phyloP scores from a whole-genome alignment of 306 rosid species.

The Malus fusca region DNA sequence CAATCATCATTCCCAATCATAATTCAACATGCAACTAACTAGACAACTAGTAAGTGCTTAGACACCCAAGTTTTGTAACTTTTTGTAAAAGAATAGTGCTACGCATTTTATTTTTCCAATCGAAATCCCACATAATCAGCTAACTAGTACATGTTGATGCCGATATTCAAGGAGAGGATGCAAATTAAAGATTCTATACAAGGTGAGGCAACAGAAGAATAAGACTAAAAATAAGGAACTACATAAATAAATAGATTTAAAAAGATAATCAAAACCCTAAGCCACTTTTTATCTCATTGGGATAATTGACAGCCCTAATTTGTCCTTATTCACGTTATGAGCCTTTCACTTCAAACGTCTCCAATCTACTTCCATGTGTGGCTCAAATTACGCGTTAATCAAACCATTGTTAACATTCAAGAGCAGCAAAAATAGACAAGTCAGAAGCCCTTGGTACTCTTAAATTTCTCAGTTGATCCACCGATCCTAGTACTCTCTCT shows the following conservation, averaged over 20 bases:
- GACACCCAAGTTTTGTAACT: too few relatives aligned
- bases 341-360: neutral
- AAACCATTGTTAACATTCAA: neutral
- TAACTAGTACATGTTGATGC: neutral
- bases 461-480: neutral
- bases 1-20: neutral
- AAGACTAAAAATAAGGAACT: neutral
- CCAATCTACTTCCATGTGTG: neutral
- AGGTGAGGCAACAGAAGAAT: neutral
- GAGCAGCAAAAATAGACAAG: neutral
- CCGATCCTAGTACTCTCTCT: neutral
- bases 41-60: neutral
- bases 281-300: neutral
- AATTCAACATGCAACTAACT: neutral
- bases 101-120: too few relatives aligned
- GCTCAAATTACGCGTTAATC: neutral
- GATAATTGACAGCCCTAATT: neutral
- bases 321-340: neutral
- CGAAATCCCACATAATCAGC: too few relatives aligned
- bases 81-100: neutral
- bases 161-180: neutral
- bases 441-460: neutral
- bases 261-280: neutral
- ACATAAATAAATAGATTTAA: neutral
- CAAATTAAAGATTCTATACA: neutral